These are phyloP conservation scores for Nakazawaea sp. DNA, from an alignment of 805 yeast genomes.

Conservation along the genomic window DNA sequence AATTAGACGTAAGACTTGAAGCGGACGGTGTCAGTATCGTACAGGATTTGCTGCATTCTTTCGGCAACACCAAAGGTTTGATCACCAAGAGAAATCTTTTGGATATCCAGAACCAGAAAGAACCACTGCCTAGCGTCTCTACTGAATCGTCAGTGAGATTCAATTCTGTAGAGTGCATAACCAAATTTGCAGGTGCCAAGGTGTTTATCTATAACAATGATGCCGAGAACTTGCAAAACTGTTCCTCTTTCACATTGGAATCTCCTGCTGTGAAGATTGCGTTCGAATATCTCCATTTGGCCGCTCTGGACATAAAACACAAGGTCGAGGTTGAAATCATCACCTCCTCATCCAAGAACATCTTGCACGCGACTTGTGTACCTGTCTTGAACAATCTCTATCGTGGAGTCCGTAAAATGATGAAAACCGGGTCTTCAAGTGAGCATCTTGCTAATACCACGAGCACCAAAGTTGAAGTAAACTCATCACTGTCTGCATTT, in stretches of 20 bases:
- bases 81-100: conserved; percentile 7
- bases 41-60: conserved; percentile 46
- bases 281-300: conserved; percentile 42
- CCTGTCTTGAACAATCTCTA: conserved; percentile 65
- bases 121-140: not conserved
- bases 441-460: no score
- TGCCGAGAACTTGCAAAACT: conserved; percentile 29
- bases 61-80: conserved; percentile 25
- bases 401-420: conserved; percentile 39
- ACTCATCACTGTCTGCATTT: conserved; percentile 24
- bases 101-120: not conserved
- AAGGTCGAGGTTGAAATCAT: conserved; percentile 42
- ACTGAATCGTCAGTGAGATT: conserved; percentile 11
- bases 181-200: conserved; percentile 65
- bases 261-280: conserved; percentile 70
- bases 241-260: conserved; percentile 52
- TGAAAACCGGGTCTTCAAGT: conserved; percentile 24
- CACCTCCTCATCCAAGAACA: conserved; percentile 68
- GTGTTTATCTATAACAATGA: conserved; percentile 41
- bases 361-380: conserved; percentile 65
- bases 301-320: conserved; percentile 31
- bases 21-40: conserved; percentile 48
- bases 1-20: conserved; percentile 56
- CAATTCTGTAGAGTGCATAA: conserved; percentile 39
- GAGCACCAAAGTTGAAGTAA: not conserved